Conservation (phyloP, 345 rosid genomes). For the Citrus reticulata region DNA sequence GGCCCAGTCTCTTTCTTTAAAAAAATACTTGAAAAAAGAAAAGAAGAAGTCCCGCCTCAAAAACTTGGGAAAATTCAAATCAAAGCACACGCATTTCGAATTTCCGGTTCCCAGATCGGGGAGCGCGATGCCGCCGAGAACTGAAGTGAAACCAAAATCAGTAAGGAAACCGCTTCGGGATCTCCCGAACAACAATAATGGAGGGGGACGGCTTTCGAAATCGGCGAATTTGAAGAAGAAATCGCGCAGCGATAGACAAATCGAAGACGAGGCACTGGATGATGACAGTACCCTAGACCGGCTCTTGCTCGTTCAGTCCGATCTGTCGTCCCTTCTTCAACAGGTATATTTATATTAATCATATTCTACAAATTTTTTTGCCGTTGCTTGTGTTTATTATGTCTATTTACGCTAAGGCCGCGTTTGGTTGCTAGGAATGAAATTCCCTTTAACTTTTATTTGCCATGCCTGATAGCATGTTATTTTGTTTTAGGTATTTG, state of each 20-base stretch:
- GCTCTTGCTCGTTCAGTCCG: slow-evolving; percentile 65
- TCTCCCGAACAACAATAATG: slow-evolving; percentile 16
- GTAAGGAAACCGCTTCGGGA: slow-evolving; percentile 37
- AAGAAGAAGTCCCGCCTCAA: slow-evolving; percentile 3
- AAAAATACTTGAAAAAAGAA: background rate
- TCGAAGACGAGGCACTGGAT: slow-evolving; percentile 10
- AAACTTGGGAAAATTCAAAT: background rate
- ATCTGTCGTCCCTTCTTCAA: slow-evolving; percentile 48
- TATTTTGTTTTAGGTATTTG: background rate
- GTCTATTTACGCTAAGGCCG: background rate
- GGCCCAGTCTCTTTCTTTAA: background rate
- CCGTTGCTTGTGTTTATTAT: background rate
- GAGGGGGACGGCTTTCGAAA: slow-evolving; percentile 22
- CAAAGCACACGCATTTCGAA: background rate
- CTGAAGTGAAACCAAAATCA: slow-evolving; percentile 27
- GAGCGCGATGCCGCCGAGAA: slow-evolving; percentile 32
- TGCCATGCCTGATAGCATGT: background rate
- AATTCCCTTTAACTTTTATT: background rate
- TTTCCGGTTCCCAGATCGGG: background rate
- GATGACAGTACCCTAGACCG: slow-evolving; percentile 40
- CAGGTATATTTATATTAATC: slow-evolving; percentile 37
- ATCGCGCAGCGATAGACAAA: slow-evolving; percentile 7
- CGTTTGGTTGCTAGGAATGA: background rate
- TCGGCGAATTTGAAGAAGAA: slow-evolving; percentile 17
- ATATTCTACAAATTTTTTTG: background rate